A percentile compares a stretch with the other conserved stretches of the same genome.
phyloP scores from a whole-genome alignment of 2,329 filamentous ascomycete genomes.

The Phaeosphaeriaceae sp. region DNA sequence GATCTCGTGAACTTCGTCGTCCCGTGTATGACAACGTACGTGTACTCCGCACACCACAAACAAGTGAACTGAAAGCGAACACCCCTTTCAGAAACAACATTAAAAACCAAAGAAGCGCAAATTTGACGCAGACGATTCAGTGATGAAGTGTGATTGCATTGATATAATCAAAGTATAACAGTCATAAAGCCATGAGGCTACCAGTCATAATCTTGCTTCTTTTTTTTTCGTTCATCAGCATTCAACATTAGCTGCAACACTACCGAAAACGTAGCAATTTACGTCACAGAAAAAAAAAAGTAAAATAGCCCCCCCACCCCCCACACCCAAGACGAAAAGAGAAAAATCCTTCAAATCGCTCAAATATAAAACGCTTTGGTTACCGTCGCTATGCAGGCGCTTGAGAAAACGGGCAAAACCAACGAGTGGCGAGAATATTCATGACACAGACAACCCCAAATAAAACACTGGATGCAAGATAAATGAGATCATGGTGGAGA shows the following conservation, averaged over 20 bases:
- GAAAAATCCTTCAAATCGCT: conserved; percentile 26
- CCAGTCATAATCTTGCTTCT: conserved; percentile 20
- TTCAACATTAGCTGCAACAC: not conserved
- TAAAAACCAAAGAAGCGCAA: no score
- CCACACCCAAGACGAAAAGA: conserved; percentile 11
- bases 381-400: conserved; percentile 46
- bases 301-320: no score
- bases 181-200: conserved; percentile 19
- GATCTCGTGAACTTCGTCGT: no score
- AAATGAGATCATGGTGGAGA: no score
- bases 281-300: conserved; percentile 12
- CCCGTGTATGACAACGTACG: no score
- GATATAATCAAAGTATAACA: conserved; percentile 16
- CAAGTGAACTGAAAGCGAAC: no score
- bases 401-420: conserved; percentile 14
- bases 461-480: conserved; percentile 1
- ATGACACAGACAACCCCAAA: conserved; percentile 10
- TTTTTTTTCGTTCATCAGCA: conserved; percentile 14
- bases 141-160: no score
- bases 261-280: no score
- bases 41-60: no score
- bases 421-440: conserved; percentile 28
- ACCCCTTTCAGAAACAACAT: no score
- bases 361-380: conserved; percentile 36
- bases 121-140: no score